Conservation (phyloP, 768 basidiomycete species). For the Infundibulicybe gibba region DNA sequence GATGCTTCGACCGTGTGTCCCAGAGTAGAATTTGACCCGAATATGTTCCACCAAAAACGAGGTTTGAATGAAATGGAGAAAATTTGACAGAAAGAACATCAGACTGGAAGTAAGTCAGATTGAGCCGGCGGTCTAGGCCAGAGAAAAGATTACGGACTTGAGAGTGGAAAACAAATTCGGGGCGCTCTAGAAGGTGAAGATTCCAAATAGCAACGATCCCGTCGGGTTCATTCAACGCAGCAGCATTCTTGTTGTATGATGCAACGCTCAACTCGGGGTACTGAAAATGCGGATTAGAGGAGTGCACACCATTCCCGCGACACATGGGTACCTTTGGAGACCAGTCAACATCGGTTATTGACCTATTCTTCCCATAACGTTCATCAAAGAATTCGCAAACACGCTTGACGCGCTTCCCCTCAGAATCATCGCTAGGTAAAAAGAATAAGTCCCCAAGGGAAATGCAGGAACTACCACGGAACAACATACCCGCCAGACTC, state of each 20-base stretch:
- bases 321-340: conserved; percentile 75
- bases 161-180: conserved; percentile 98
- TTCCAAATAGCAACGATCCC: conserved; percentile 99
- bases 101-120: conserved; percentile 53
- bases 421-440: conserved; percentile 72
- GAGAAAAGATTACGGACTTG: conserved; percentile 56
- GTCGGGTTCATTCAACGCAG: conserved; percentile 91
- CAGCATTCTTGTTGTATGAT: conserved; percentile 96
- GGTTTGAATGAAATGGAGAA: conserved; percentile 96
- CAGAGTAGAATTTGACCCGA: conserved; percentile 97
- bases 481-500: conserved; percentile 75
- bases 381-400: conserved; percentile 95
- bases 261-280: conserved; percentile 95
- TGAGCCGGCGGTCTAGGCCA: background rate
- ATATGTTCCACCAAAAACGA: conserved; percentile 98
- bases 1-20: conserved; percentile 96
- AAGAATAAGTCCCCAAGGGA: conserved; percentile 1
- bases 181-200: conserved; percentile 88
- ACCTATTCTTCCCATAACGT: conserved; percentile 86
- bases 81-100: conserved; percentile 96
- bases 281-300: conserved; percentile 31
- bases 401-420: conserved; percentile 86
- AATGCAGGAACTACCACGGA: background rate
- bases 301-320: background rate
- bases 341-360: conserved; percentile 97